A percentile compares a stretch with the other conserved stretches of the same genome.
Evolutionary conservation across 164 flowering plant genomes (phyloP).

Genomic region (Kalanchoe fedtschenkoi): DNA sequence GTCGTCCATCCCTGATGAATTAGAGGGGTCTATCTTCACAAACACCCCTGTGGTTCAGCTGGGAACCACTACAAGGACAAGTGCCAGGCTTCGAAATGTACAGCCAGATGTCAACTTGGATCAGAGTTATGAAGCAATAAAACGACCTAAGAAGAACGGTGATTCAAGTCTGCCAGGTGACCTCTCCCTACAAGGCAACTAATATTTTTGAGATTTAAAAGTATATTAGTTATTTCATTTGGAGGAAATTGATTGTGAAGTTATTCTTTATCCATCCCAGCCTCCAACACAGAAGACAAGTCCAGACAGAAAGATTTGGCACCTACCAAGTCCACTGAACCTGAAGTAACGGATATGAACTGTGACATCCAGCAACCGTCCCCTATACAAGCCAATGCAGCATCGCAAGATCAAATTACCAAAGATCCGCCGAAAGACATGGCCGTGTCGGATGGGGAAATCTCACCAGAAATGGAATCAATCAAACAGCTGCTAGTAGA

Average conservation of each 20-base stretch:
- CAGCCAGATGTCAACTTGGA: slow-evolving; percentile 83
- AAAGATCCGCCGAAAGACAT: slow-evolving; percentile 19
- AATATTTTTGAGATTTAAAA: background rate
- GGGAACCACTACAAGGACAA: slow-evolving; percentile 57
- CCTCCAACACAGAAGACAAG: slow-evolving; percentile 35
- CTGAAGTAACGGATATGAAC: slow-evolving; percentile 16
- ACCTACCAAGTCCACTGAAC: slow-evolving; percentile 13
- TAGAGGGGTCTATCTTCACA: slow-evolving; percentile 31
- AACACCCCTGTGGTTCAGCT: slow-evolving; percentile 64
- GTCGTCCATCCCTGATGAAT: slow-evolving; percentile 46
- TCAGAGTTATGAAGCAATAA: slow-evolving; percentile 71
- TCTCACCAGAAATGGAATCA: slow-evolving; percentile 34
- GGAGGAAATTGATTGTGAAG: background rate
- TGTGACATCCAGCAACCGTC: slow-evolving; percentile 18
- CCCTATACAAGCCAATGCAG: slow-evolving; percentile 14
- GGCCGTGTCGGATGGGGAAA: slow-evolving; percentile 40
- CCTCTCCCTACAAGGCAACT: background rate
- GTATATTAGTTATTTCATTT: background rate
- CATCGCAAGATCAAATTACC: slow-evolving; percentile 13
- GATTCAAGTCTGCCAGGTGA: slow-evolving; percentile 58
- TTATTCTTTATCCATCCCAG: slow-evolving; percentile 1
- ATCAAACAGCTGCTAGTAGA: slow-evolving; percentile 49
- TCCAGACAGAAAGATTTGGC: slow-evolving; percentile 18
- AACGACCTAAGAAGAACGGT: slow-evolving; percentile 49
- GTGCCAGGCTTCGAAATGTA: slow-evolving; percentile 93